Percentiles rank a stretch among this genome's conserved stretches.
Conservation (phyloP, 2,329 filamentous ascomycete genomes). For the Lizonia empirigonia region DNA sequence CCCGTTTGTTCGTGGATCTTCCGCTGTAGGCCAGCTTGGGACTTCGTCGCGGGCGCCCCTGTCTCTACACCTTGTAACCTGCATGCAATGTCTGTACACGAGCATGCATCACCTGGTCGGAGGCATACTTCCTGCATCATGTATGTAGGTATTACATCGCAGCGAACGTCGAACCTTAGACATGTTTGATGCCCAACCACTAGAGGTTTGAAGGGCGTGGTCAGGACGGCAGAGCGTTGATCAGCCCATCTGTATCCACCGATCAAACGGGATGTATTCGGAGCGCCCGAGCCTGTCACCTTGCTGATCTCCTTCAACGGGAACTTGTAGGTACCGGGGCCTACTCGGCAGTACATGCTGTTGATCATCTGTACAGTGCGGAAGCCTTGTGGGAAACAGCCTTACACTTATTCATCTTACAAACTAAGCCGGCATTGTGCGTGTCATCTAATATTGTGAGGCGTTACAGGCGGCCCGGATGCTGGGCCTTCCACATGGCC, state of each 20-base stretch:
- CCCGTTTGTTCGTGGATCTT: neutral
- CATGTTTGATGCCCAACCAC: conserved; percentile 6
- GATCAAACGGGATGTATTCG: conserved; percentile 3
- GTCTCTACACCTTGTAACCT: conserved; percentile 4
- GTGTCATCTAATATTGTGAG: neutral
- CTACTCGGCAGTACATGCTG: neutral
- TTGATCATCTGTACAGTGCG: conserved; percentile 2
- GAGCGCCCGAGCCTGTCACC: conserved; percentile 6
- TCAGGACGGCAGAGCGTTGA: conserved; percentile 1
- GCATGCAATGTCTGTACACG: conserved; percentile 1
- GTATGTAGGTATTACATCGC: conserved; percentile 2
- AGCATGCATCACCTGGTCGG: conserved; percentile 6
- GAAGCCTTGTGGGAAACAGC: conserved; percentile 1
- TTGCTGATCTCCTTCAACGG: neutral
- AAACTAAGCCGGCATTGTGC: too few relatives aligned
- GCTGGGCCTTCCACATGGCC: conserved; percentile 1
- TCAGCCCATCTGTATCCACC: neutral
- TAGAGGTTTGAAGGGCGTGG: neutral
- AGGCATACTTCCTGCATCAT: conserved; percentile 10
- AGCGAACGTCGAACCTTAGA: conserved; percentile 1
- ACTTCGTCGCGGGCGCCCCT: conserved; percentile 1
- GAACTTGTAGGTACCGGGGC: neutral
- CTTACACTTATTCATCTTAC: neutral
- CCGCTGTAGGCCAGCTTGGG: conserved; percentile 2
- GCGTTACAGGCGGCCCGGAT: conserved; percentile 5